Evolutionary conservation across 495 filamentous ascomycete genomes (phyloP).

Genomic region (Penicillium herquei): DNA sequence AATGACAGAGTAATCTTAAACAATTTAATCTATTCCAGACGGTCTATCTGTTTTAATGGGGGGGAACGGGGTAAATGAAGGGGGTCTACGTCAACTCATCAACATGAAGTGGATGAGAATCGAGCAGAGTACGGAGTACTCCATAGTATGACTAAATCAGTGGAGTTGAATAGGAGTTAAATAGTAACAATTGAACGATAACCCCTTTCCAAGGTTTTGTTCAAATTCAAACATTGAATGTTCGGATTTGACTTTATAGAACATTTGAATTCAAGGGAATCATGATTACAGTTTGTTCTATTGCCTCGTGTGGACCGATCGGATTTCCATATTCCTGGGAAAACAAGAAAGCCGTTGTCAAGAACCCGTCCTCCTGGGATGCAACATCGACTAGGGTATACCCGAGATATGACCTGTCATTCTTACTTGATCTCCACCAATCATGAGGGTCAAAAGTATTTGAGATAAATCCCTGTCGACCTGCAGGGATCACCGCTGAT

Average conservation of each 20-base stretch:
- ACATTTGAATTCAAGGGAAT: background rate
- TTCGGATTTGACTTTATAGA: background rate
- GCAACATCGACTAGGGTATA: conserved; percentile 26
- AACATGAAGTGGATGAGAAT: no score
- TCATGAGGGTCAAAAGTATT: conserved; percentile 36
- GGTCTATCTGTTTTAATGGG: background rate
- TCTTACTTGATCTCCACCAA: conserved; percentile 24
- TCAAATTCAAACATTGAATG: no score
- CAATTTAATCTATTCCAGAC: conserved; percentile 25
- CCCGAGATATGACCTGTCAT: conserved; percentile 25
- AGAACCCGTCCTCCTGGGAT: conserved; percentile 26
- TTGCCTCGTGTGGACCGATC: conserved; percentile 28
- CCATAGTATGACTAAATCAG: background rate
- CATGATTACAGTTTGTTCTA: no score
- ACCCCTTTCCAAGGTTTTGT: background rate
- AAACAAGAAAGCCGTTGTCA: conserved; percentile 25
- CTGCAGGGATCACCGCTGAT: conserved; percentile 33
- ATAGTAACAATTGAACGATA: background rate
- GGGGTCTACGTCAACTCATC: no score
- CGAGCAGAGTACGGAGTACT: no score
- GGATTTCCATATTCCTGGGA: conserved; percentile 23
- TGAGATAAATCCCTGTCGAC: conserved; percentile 40
- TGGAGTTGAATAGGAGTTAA: background rate
- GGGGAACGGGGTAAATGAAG: no score
- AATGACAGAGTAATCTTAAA: conserved; percentile 12